Percentiles rank a stretch among this genome's conserved stretches.
Conservation (phyloP, 805 yeast species). For the Candida odintsovae region DNA sequence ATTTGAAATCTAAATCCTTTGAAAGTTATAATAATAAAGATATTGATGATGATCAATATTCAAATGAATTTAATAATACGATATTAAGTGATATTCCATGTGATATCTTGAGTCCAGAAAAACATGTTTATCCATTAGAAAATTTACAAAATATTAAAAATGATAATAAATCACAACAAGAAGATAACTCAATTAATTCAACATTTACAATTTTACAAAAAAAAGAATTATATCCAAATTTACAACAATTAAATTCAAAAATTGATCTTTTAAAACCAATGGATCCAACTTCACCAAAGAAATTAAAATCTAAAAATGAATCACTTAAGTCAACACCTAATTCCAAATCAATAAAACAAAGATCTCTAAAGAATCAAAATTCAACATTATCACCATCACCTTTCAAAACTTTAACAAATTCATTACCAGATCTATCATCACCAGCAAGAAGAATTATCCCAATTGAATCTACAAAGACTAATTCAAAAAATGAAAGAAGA, state of each 20-base stretch:
- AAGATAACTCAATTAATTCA: background rate
- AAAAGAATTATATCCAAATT: slow-evolving; percentile 3
- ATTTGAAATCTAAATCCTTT: background rate
- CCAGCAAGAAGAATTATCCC: slow-evolving; percentile 2
- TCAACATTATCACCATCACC: background rate
- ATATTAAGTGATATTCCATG: slow-evolving; percentile 17
- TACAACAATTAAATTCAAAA: background rate
- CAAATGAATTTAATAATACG: slow-evolving; percentile 12
- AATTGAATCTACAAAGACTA: background rate
- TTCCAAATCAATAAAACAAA: background rate
- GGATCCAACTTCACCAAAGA: background rate
- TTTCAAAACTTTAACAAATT: background rate
- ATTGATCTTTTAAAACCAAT: background rate
- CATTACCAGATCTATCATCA: background rate
- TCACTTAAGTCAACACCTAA: background rate
- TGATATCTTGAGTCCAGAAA: slow-evolving; percentile 23
- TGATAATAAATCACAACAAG: background rate
- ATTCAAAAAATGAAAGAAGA: background rate
- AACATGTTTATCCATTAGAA: slow-evolving; percentile 17
- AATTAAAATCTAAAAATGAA: background rate
- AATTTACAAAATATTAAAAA: slow-evolving; percentile 6
- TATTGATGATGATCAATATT: slow-evolving; percentile 4
- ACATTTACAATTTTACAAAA: slow-evolving; percentile 3
- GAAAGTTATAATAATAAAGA: background rate
- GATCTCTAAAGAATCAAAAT: background rate